Percentiles rank a stretch among this genome's conserved stretches.
Conservation (phyloP, 108 stramenopile species). For the Nannochloropsis oceanica region DNA sequence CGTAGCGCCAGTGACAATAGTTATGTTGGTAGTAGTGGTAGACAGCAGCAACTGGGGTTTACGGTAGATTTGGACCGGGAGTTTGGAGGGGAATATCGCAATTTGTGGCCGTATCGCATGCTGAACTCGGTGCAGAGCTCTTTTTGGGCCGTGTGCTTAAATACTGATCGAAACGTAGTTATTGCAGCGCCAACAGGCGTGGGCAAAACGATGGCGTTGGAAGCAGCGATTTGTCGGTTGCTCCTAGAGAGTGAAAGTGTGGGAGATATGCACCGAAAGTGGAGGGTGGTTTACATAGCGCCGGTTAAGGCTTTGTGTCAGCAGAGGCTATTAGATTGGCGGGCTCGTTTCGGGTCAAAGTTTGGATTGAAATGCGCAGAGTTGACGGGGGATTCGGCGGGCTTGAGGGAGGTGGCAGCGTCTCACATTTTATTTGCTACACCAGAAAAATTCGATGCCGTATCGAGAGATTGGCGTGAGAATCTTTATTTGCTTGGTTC, state of each 20-base stretch:
- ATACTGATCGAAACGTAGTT: slow-evolving; percentile 27
- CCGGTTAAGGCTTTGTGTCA: slow-evolving; percentile 91
- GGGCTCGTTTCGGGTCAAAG: slow-evolving; percentile 38
- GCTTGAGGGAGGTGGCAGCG: slow-evolving; percentile 49
- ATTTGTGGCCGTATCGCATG: slow-evolving; percentile 10
- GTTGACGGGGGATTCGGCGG: slow-evolving; percentile 61
- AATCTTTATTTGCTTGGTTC: slow-evolving; percentile 66
- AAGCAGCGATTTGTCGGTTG: slow-evolving; percentile 79
- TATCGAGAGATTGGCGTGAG: slow-evolving; percentile 77
- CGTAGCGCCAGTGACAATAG: too few relatives aligned
- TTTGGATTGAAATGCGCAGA: slow-evolving; percentile 38
- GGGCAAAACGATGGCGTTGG: slow-evolving; percentile 52
- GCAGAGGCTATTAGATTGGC: slow-evolving; percentile 71
- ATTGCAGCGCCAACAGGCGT: neutral
- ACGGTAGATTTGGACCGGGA: neutral
- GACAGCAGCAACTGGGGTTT: neutral
- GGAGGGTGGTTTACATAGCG: slow-evolving; percentile 73
- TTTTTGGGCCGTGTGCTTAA: slow-evolving; percentile 1
- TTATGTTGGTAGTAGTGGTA: too few relatives aligned
- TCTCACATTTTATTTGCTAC: slow-evolving; percentile 76
- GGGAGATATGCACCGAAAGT: slow-evolving; percentile 34
- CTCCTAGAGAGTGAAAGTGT: slow-evolving; percentile 11
- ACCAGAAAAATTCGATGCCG: slow-evolving; percentile 85
- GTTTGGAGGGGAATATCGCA: neutral
- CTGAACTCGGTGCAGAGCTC: slow-evolving; percentile 34